A percentile compares a stretch with the other conserved stretches of the same genome.
Conservation (phyloP, 2,329 filamentous ascomycete species). For the Pezicula carpinea region DNA sequence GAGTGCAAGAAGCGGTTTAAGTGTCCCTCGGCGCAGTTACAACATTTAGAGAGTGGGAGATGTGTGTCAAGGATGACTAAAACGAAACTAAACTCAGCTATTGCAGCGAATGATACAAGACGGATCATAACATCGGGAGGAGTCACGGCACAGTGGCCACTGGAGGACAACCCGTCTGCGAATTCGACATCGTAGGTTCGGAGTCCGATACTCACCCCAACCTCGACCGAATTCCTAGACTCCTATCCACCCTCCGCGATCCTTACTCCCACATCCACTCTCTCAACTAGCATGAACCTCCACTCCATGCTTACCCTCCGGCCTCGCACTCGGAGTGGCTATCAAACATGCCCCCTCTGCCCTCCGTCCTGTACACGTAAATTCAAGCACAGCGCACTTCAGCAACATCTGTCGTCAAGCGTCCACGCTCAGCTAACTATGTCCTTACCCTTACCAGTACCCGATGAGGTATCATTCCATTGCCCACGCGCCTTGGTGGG, state of each 20-base stretch:
- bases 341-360: conserved; percentile 6
- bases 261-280: conserved; percentile 7
- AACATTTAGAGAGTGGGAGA: conserved; percentile 9
- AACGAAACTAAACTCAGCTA: conserved; percentile 6
- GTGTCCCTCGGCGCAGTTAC: conserved; percentile 6
- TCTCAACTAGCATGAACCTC: conserved; percentile 6
- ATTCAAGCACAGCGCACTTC: conserved; percentile 6
- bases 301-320: conserved; percentile 4
- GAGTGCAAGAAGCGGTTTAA: conserved; percentile 11
- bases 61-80: conserved; percentile 9
- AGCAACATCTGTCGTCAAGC: conserved; percentile 9
- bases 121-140: conserved; percentile 4
- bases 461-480: conserved; percentile 9
- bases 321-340: conserved; percentile 2
- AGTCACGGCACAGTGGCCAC: conserved; percentile 4
- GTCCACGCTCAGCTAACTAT: conserved; percentile 5
- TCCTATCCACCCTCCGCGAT: conserved; percentile 9
- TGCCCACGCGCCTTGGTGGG: conserved; percentile 8
- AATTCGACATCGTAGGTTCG: conserved; percentile 10
- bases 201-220: conserved; percentile 11
- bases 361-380: conserved; percentile 4
- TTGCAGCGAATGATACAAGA: conserved; percentile 6
- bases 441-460: conserved; percentile 4
- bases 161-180: conserved; percentile 5
- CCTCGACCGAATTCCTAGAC: conserved; percentile 9